Evolutionary conservation across 441 rosid species (phyloP), one percentile per base, ranked within the genome.

Genomic region (Gossypium davidsonii): DNA sequence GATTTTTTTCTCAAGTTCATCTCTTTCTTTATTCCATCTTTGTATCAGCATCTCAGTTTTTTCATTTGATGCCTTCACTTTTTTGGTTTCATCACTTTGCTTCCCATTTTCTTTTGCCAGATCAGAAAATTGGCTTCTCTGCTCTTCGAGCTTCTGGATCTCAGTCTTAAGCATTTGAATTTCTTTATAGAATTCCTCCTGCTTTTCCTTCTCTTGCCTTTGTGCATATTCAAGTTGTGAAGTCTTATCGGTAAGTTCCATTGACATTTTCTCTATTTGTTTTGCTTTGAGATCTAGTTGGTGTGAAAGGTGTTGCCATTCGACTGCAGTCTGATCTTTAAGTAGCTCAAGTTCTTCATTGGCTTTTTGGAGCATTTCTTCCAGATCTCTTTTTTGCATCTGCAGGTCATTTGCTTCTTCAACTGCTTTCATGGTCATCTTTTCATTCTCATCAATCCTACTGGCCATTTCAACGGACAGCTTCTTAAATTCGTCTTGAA

Each of bases 401-500:
- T 81, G 85, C 71, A 83, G 81, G 18, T 89, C 87, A 23, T 79
- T 83, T 52, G 90, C 85, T 80, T 89, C 93, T 60, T 77, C 66
- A 58, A 77, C 73, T 70, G 85, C 85, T 72, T 82, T 76, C 15
- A n/a, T 75, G 28, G 84, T 63, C 71, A 76, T 67, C 68, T 79
- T 85, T 77, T 87, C 90, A 46, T 81, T 84, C 76, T 87, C 90
- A 46, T 86, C 87, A 34, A 89, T 72, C 76, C 86, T 86, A 7
- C 85, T 67, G 12, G 82, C 83, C 91, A 87, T 89, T 73, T 87
- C 93, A 70, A 75, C 75, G n/a, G 91, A 85, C 66, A 86, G 85
- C 82, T 80, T 86, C 73, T 81, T 84, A 77, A 88, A 81, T 78
- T 87, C 88, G n/a, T 87, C 89, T 72, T 89, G 93, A 73, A 87